A percentile compares a stretch with the other conserved stretches of the same genome.
Conservation (phyloP, 192 early-diverging fungal species). For the Coemansia umbellata region DNA sequence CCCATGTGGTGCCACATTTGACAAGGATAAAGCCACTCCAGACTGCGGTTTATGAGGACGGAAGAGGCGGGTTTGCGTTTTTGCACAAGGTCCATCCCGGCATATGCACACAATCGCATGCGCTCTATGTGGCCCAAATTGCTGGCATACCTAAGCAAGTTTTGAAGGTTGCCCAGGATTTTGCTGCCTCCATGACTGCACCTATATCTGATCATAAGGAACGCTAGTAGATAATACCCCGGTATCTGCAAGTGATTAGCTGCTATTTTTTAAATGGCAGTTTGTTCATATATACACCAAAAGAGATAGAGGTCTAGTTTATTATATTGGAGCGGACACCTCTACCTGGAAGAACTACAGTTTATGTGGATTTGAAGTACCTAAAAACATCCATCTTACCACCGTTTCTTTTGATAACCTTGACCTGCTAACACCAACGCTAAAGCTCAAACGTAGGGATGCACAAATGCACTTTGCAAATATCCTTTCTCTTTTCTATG, state of each 20-base stretch:
- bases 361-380: conserved; percentile 67
- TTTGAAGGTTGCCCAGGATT: conserved; percentile 25
- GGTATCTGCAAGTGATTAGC: too few relatives aligned
- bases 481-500: conserved; percentile 54
- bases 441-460: conserved; percentile 55
- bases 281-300: too few relatives aligned
- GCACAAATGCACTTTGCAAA: conserved; percentile 44
- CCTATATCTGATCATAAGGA: too few relatives aligned
- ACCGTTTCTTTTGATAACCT: conserved; percentile 68
- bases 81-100: conserved; percentile 64
- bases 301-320: too few relatives aligned
- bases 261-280: too few relatives aligned
- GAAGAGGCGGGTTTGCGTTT: conserved; percentile 51
- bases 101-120: conserved; percentile 63
- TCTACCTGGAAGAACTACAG: conserved; percentile 59
- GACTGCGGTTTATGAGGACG: conserved; percentile 33
- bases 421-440: conserved; percentile 74
- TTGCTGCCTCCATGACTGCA: conserved; percentile 16
- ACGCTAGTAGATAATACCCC: too few relatives aligned
- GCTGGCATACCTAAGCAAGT: conserved; percentile 62
- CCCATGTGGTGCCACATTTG: conserved; percentile 34
- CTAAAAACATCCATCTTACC: conserved; percentile 62
- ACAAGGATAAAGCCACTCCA: conserved; percentile 19
- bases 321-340: too few relatives aligned
- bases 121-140: conserved; percentile 65